Evolutionary conservation across 2,329 filamentous ascomycete genomes (phyloP).

Genomic region (Arthroderma uncinatum): DNA sequence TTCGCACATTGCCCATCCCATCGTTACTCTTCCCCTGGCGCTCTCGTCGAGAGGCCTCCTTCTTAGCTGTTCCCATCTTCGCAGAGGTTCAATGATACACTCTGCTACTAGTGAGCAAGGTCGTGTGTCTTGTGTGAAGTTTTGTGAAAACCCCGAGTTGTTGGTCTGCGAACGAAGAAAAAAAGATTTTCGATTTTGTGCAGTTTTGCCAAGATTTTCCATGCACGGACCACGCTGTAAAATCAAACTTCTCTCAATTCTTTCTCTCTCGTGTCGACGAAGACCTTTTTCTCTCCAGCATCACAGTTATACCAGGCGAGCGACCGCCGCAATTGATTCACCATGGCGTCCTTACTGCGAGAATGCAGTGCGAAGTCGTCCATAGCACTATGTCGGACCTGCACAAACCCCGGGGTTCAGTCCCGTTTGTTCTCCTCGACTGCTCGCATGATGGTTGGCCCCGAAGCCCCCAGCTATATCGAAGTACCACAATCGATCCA

Average conservation of each 20-base stretch:
- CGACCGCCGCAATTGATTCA: neutral
- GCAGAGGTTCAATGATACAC: slow-evolving; percentile 12
- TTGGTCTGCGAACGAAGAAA: slow-evolving; percentile 19
- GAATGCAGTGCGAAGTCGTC: slow-evolving; percentile 11
- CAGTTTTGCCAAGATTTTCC: slow-evolving; percentile 11
- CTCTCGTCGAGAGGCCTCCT: slow-evolving; percentile 70
- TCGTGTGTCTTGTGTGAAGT: slow-evolving; percentile 12
- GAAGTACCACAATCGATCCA: slow-evolving; percentile 69
- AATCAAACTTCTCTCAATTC: slow-evolving; percentile 5
- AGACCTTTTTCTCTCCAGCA: slow-evolving; percentile 14
- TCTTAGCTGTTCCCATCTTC: slow-evolving; percentile 81
- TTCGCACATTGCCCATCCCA: slow-evolving; percentile 82
- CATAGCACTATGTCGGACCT: slow-evolving; percentile 31
- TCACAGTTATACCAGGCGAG: neutral
- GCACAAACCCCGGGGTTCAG: slow-evolving; percentile 26
- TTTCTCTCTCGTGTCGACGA: slow-evolving; percentile 22
- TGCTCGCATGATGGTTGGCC: slow-evolving; percentile 35
- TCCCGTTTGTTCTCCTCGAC: slow-evolving; percentile 32
- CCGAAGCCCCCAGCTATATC: slow-evolving; percentile 81
- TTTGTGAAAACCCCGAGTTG: neutral
- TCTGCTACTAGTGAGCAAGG: slow-evolving; percentile 14
- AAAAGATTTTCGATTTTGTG: slow-evolving; percentile 20
- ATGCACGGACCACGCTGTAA: slow-evolving; percentile 12
- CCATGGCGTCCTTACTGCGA: slow-evolving; percentile 12
- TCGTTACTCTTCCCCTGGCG: slow-evolving; percentile 76